These are phyloP conservation scores for Fusarium nanum DNA, from an alignment of 2,329 filamentous ascomycete genomes.

Conservation along the genomic window DNA sequence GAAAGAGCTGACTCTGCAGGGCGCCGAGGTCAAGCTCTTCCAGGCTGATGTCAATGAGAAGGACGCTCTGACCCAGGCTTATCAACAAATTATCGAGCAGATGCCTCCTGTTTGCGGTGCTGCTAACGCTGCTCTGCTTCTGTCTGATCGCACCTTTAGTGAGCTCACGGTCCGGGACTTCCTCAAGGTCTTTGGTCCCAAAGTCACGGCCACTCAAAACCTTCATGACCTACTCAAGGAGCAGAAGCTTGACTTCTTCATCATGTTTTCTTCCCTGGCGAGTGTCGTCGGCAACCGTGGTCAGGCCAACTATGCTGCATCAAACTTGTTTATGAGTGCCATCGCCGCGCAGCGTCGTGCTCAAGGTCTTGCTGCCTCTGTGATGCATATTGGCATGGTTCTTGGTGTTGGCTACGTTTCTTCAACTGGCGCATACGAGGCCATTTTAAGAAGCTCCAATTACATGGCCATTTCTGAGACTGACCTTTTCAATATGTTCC, in stretches of 20 bases:
- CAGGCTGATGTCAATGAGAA: conserved; percentile 28
- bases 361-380: conserved; percentile 46
- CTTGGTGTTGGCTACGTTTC: conserved; percentile 57
- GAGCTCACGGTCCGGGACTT: not conserved
- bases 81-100: conserved; percentile 23
- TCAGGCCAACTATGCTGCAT: conserved; percentile 12
- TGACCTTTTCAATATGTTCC: conserved; percentile 44
- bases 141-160: conserved; percentile 2
- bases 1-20: not conserved
- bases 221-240: conserved; percentile 6
- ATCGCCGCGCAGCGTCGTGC: conserved; percentile 9
- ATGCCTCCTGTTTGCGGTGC: conserved; percentile 14
- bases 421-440: conserved; percentile 1
- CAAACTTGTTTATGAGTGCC: conserved; percentile 12
- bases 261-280: conserved; percentile 15
- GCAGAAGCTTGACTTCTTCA: conserved; percentile 14
- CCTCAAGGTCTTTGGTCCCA: conserved; percentile 6
- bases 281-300: conserved; percentile 15
- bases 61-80: conserved; percentile 7
- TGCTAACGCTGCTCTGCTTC: conserved; percentile 15
- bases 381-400: conserved; percentile 54
- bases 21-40: not conserved
- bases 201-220: conserved; percentile 4
- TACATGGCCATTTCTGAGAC: conserved; percentile 45
- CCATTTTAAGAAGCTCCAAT: not conserved